Evolutionary conservation across 768 basidiomycete genomes (phyloP).

Genomic region (Thelephora aurantiotincta): DNA sequence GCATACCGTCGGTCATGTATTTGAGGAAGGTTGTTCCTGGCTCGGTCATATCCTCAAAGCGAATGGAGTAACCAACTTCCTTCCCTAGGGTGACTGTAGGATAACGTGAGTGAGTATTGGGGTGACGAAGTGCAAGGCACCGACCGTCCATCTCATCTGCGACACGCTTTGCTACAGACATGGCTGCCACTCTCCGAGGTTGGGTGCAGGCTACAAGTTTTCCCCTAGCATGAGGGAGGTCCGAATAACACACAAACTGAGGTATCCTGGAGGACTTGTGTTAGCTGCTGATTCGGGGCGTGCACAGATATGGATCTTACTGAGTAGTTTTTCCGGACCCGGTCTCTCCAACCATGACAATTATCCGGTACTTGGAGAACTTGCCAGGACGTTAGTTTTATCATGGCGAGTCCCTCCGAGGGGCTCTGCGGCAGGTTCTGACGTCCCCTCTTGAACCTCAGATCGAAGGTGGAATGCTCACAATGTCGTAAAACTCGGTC

Average conservation of each 20-base stretch:
- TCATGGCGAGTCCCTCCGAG: constrained; percentile 5
- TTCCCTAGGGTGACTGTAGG: constrained; percentile 68
- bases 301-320: constrained; percentile 24
- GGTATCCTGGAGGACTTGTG: constrained; percentile 50
- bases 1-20: constrained; percentile 98
- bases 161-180: constrained; percentile 95
- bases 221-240: constrained; percentile 73
- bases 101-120: constrained; percentile 6
- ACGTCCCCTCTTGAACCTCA: constrained; percentile 11
- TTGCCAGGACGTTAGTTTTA: constrained; percentile 17
- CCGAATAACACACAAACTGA: constrained; percentile 85
- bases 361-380: constrained; percentile 66
- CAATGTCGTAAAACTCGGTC: constrained; percentile 78
- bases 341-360: constrained; percentile 82
- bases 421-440: constrained; percentile 10
- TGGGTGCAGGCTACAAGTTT: constrained; percentile 91
- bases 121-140: constrained; percentile 15
- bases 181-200: constrained; percentile 85
- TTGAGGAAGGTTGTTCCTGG: constrained; percentile 82
- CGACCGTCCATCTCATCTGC: constrained; percentile 94
- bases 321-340: constrained; percentile 91
- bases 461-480: constrained; percentile 23
- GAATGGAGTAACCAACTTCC: constrained; percentile 90
- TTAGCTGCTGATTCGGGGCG: constrained; percentile 12
- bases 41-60: constrained; percentile 90